phyloP scores from a whole-genome alignment of 2,329 filamentous ascomycete genomes.

The Geoglossum cookeanum region DNA sequence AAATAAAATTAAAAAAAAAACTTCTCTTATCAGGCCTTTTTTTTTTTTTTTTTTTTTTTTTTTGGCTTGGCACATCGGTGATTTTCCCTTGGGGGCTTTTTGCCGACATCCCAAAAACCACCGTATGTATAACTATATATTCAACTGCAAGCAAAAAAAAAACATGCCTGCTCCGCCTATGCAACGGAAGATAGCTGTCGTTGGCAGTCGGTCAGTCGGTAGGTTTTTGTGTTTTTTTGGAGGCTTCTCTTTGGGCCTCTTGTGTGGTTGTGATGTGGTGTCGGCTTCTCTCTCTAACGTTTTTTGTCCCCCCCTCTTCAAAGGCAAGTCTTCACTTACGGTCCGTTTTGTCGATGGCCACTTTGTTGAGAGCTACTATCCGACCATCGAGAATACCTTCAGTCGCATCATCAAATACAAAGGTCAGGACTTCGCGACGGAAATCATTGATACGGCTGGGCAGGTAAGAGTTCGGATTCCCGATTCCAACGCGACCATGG shows the following conservation, averaged over 20 bases:
- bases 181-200: conserved; percentile 88
- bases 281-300: too few relatives aligned
- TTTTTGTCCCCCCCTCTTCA: too few relatives aligned
- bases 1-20: too few relatives aligned
- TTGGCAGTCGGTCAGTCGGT: conserved; percentile 85
- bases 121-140: too few relatives aligned
- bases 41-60: too few relatives aligned
- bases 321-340: conserved; percentile 96
- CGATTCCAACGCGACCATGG: background rate
- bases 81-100: too few relatives aligned
- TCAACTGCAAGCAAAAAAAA: too few relatives aligned
- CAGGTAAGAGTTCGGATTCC: conserved; percentile 38
- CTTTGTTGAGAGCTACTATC: conserved; percentile 98
- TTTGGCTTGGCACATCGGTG: too few relatives aligned
- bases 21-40: too few relatives aligned
- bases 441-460: conserved; percentile 95
- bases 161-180: conserved; percentile 55
- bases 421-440: conserved; percentile 80
- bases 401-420: conserved; percentile 88
- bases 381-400: conserved; percentile 97
- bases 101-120: too few relatives aligned
- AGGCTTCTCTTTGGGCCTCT: background rate
- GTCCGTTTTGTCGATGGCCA: conserved; percentile 95
- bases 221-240: conserved; percentile 23
- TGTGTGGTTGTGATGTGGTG: too few relatives aligned